phyloP scores from a whole-genome alignment of 805 yeast species.

The Kuraishia hungarica region DNA sequence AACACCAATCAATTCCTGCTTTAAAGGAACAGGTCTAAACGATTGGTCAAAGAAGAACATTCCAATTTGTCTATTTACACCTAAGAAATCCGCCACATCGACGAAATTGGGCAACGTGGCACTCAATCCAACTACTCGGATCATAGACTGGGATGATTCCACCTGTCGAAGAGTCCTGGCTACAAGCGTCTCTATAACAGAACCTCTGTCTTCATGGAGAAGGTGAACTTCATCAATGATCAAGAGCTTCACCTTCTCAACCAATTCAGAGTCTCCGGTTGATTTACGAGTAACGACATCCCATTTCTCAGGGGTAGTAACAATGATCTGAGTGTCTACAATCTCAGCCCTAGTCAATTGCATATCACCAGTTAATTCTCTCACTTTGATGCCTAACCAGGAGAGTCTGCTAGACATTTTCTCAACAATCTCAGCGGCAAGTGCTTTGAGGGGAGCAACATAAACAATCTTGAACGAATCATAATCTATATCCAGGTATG shows the following conservation, averaged over 20 bases:
- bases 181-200: slow-evolving; percentile 91
- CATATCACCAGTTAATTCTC: slow-evolving; percentile 95
- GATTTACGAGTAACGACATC: slow-evolving; percentile 91
- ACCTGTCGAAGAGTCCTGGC: slow-evolving; percentile 94
- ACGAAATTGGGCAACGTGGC: slow-evolving; percentile 89
- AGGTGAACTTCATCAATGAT: slow-evolving; percentile 96
- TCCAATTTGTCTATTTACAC: slow-evolving; percentile 84
- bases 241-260: slow-evolving; percentile 73
- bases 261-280: slow-evolving; percentile 78
- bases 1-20: slow-evolving; percentile 83
- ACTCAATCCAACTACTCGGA: slow-evolving; percentile 86
- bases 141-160: slow-evolving; percentile 89
- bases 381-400: slow-evolving; percentile 80
- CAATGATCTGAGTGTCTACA: slow-evolving; percentile 74
- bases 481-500: slow-evolving; percentile 48
- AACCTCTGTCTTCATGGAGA: slow-evolving; percentile 95
- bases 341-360: slow-evolving; percentile 79
- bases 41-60: slow-evolving; percentile 92
- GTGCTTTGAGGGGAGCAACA: slow-evolving; percentile 88
- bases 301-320: slow-evolving; percentile 96
- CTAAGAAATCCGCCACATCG: slow-evolving; percentile 92
- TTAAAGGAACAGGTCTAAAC: slow-evolving; percentile 88
- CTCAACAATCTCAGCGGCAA: slow-evolving; percentile 95
- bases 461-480: slow-evolving; percentile 86
- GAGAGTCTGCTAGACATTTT: slow-evolving; percentile 69